phyloP scores from a whole-genome alignment of 2,329 filamentous ascomycete species.

The Emmonsiellopsis sp. region DNA sequence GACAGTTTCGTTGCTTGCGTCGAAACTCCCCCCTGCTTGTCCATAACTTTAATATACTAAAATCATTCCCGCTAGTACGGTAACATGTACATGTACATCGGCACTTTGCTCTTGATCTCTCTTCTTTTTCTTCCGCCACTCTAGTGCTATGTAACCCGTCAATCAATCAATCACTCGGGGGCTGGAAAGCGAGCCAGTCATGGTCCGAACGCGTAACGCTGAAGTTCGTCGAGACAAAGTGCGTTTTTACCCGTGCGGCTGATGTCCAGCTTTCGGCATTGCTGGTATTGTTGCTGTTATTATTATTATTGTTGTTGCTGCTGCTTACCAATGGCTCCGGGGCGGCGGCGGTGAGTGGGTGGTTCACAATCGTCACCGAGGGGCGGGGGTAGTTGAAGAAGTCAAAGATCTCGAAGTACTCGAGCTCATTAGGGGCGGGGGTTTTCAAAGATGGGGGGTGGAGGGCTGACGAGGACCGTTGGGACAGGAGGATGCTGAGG shows the following conservation, averaged over 20 bases:
- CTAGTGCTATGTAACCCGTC: not conserved
- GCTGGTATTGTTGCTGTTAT: not conserved
- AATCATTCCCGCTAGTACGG: too few species aligned
- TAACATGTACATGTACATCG: too few species aligned
- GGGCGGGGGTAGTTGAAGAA: constrained; percentile 36
- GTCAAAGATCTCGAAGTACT: constrained; percentile 39
- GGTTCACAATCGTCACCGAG: not conserved
- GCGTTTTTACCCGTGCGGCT: not conserved
- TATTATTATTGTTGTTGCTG: too few species aligned
- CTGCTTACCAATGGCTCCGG: not conserved
- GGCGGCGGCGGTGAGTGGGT: not conserved
- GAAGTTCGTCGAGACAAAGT: constrained; percentile 3
- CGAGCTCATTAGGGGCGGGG: constrained; percentile 33
- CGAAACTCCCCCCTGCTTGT: too few species aligned
- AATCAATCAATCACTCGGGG: not conserved
- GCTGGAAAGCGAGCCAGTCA: constrained; percentile 3
- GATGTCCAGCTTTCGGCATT: not conserved
- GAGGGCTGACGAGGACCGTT: constrained; percentile 28
- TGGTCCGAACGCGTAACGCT: not conserved
- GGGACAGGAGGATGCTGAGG: constrained; percentile 29
- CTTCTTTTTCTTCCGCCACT: too few species aligned
- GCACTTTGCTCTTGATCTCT: too few species aligned
- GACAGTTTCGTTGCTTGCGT: too few species aligned
- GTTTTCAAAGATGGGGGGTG: constrained; percentile 33
- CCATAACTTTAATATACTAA: too few species aligned